Evolutionary conservation across 306 rosid genomes (phyloP).

Genomic region (Cucurbita pepo): DNA sequence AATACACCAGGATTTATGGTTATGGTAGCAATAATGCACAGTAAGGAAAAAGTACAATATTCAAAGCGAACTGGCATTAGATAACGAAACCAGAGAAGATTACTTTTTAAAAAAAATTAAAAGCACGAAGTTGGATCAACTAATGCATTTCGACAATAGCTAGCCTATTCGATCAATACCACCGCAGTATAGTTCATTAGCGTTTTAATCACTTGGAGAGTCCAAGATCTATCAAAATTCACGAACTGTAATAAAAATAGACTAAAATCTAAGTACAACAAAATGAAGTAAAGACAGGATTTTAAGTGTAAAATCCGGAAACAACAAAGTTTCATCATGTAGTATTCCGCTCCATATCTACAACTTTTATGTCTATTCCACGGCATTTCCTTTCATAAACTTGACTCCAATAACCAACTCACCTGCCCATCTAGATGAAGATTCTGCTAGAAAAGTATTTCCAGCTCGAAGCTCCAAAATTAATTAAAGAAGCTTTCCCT

Average conservation of each 20-base stretch:
- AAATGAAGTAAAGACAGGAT: background rate
- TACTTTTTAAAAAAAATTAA: background rate
- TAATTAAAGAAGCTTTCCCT: background rate
- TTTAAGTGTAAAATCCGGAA: background rate
- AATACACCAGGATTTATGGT: background rate
- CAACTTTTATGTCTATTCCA: background rate
- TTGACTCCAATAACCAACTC: background rate
- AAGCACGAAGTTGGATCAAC: background rate
- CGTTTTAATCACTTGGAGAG: background rate
- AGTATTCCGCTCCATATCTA: background rate
- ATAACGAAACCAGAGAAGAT: background rate
- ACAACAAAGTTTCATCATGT: background rate
- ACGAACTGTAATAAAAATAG: background rate
- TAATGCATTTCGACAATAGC: background rate
- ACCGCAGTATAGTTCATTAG: background rate
- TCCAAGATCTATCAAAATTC: background rate
- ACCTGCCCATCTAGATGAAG: background rate
- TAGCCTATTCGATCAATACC: conserved; percentile 2
- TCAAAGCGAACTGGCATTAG: background rate
- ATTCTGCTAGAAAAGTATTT: background rate
- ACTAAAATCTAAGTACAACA: background rate
- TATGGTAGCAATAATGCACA: background rate
- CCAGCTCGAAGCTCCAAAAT: conserved; percentile 1
- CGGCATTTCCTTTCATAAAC: background rate
- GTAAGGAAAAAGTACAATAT: background rate